phyloP scores from a whole-genome alignment of 495 filamentous ascomycete genomes.

The Pyrenula massariospora region DNA sequence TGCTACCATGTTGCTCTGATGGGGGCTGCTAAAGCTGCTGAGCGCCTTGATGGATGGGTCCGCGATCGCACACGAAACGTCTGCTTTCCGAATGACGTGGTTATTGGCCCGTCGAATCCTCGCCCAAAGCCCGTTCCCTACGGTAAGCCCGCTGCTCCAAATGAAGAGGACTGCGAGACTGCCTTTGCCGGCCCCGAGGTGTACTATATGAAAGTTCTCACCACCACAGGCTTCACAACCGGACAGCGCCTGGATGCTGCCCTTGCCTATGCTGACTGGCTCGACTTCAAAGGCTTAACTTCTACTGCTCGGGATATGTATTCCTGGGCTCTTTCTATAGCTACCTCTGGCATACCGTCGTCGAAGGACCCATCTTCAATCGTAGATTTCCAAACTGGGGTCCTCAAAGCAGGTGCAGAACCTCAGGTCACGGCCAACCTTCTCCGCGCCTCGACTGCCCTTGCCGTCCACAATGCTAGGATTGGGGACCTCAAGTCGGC shows the following conservation, averaged over 20 bases:
- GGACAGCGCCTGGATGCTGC: constrained; percentile 68
- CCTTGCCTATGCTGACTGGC: constrained; percentile 69
- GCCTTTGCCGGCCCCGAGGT: constrained; percentile 53
- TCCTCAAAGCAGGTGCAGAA: constrained; percentile 41
- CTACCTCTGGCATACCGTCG: constrained; percentile 33
- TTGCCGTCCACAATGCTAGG: constrained; percentile 65
- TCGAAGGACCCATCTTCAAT: constrained; percentile 22
- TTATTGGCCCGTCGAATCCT: constrained; percentile 75
- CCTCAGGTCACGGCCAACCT: constrained; percentile 55
- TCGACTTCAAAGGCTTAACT: constrained; percentile 59
- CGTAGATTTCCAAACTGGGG: constrained; percentile 47
- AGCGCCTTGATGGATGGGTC: constrained; percentile 69
- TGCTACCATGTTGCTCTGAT: constrained; percentile 76
- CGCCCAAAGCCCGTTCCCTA: constrained; percentile 59
- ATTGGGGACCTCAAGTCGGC: constrained; percentile 49
- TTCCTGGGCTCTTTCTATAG: constrained; percentile 59
- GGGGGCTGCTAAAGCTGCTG: constrained; percentile 60
- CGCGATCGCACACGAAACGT: constrained; percentile 51
- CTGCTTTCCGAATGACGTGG: constrained; percentile 54
- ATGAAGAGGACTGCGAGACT: constrained; percentile 58
- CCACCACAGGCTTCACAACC: constrained; percentile 59
- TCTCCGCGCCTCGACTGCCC: constrained; percentile 58
- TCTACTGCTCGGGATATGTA: constrained; percentile 57
- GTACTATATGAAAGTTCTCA: constrained; percentile 69
- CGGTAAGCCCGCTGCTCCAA: constrained; percentile 41